Conservation (phyloP, 2,329 filamentous ascomycete species). For the Aspergillus texensis region DNA sequence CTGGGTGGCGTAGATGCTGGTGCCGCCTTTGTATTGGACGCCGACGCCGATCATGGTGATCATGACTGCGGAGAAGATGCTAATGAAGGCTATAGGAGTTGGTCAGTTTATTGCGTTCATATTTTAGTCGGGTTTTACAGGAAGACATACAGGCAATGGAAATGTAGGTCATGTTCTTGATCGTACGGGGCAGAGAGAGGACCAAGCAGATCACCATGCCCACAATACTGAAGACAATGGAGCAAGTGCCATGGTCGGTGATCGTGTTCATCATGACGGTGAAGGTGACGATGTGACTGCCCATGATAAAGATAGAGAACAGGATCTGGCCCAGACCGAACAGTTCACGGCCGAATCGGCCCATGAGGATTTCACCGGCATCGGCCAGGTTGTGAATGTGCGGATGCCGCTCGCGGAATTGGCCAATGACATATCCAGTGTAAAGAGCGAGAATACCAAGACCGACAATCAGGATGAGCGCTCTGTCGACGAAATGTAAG, state of each 20-base stretch:
- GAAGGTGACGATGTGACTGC: slow-evolving; percentile 71
- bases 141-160: slow-evolving; percentile 56
- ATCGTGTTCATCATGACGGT: slow-evolving; percentile 69
- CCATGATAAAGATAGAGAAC: slow-evolving; percentile 69
- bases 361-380: slow-evolving; percentile 64
- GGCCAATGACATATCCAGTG: slow-evolving; percentile 61
- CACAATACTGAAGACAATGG: slow-evolving; percentile 63
- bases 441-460: slow-evolving; percentile 61
- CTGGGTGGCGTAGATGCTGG: slow-evolving; percentile 39
- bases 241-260: slow-evolving; percentile 63
- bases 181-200: slow-evolving; percentile 63
- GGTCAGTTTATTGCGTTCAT: slow-evolving; percentile 1
- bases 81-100: slow-evolving; percentile 57
- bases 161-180: slow-evolving; percentile 64
- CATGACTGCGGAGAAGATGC: slow-evolving; percentile 65
- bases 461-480: slow-evolving; percentile 56
- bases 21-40: slow-evolving; percentile 48
- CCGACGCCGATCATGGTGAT: slow-evolving; percentile 70
- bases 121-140: not conserved
- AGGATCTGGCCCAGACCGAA: slow-evolving; percentile 64
- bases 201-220: slow-evolving; percentile 61
- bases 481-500: slow-evolving; percentile 32
- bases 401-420: slow-evolving; percentile 60
- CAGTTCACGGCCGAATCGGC: slow-evolving; percentile 63
- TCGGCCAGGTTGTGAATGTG: slow-evolving; percentile 69